These are phyloP conservation scores for Cryptococcus amylolentus DNA, from an alignment of 1,284 basidiomycete genomes.

Conservation along the genomic window DNA sequence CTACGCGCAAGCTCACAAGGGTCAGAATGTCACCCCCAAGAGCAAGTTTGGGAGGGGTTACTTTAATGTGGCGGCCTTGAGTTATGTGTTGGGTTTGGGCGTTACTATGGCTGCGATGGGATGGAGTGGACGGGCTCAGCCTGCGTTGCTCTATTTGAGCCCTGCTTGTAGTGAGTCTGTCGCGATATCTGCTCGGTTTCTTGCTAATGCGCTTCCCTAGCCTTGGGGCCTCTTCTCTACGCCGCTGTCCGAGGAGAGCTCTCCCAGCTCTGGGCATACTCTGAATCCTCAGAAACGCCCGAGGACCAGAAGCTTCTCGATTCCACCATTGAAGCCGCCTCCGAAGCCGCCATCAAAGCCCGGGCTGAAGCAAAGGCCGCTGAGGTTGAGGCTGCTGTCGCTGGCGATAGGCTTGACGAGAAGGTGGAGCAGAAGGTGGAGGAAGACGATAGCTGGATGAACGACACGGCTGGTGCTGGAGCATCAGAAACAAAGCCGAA, in stretches of 20 bases:
- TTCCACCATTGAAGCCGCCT: constrained; percentile 39
- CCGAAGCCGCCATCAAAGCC: constrained; percentile 35
- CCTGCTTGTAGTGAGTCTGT: constrained; percentile 61
- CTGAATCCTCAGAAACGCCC: constrained; percentile 29
- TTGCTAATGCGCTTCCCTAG: constrained; percentile 12
- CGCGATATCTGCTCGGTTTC: background rate
- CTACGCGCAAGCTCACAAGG: constrained; percentile 26
- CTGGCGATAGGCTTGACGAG: constrained; percentile 6
- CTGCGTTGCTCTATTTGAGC: constrained; percentile 82
- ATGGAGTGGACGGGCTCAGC: constrained; percentile 72
- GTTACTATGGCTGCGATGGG: constrained; percentile 89
- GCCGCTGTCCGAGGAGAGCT: constrained; percentile 47
- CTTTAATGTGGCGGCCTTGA: constrained; percentile 67
- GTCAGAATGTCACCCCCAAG: constrained; percentile 26
- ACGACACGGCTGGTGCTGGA: constrained; percentile 15
- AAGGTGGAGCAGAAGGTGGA: constrained; percentile 2
- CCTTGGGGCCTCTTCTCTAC: constrained; percentile 45
- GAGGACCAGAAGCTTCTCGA: constrained; percentile 23
- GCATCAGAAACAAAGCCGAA: constrained; percentile 49
- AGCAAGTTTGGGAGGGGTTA: constrained; percentile 66
- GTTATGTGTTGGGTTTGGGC: constrained; percentile 73
- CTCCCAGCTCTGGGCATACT: constrained; percentile 36
- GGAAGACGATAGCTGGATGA: constrained; percentile 47
- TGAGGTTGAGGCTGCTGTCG: constrained; percentile 13
- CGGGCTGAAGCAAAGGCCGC: constrained; percentile 16